These are phyloP conservation scores for Helicostylum pulchrum DNA, from an alignment of 192 early-diverging fungal genomes.

Conservation along the genomic window DNA sequence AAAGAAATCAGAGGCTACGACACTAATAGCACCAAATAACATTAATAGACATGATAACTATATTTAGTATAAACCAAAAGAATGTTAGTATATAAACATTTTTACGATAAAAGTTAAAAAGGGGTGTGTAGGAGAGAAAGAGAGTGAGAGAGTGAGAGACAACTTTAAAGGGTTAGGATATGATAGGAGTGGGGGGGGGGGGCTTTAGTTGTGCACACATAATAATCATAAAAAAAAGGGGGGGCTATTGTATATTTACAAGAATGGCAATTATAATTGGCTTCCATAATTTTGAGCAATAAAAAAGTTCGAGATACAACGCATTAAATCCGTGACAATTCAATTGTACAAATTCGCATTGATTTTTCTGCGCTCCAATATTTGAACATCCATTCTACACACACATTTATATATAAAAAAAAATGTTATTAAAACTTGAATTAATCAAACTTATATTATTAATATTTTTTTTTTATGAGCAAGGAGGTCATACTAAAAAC, in stretches of 20 bases:
- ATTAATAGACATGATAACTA: slow-evolving; percentile 48
- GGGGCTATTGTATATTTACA: slow-evolving; percentile 28
- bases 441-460: background rate
- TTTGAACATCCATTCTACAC: slow-evolving; percentile 12
- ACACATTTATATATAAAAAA: too few species aligned
- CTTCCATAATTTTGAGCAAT: slow-evolving; percentile 40
- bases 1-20: slow-evolving; percentile 78
- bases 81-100: background rate
- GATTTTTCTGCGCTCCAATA: slow-evolving; percentile 27
- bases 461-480: background rate
- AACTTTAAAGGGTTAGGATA: too few species aligned
- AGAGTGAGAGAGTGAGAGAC: too few species aligned
- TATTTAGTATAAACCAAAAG: slow-evolving; percentile 6
- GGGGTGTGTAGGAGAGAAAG: too few species aligned
- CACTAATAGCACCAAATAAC: slow-evolving; percentile 68
- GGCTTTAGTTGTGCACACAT: too few species aligned
- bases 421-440: background rate
- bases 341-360: slow-evolving; percentile 57
- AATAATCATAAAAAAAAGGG: too few species aligned
- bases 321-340: slow-evolving; percentile 59
- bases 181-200: too few species aligned
- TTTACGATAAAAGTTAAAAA: background rate
- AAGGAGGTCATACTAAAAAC: background rate
- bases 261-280: slow-evolving; percentile 35
- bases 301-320: slow-evolving; percentile 53